Base-by-base conservation (phyloP, 116 monocot genomes). In the Thalassia testudinum region DNA sequence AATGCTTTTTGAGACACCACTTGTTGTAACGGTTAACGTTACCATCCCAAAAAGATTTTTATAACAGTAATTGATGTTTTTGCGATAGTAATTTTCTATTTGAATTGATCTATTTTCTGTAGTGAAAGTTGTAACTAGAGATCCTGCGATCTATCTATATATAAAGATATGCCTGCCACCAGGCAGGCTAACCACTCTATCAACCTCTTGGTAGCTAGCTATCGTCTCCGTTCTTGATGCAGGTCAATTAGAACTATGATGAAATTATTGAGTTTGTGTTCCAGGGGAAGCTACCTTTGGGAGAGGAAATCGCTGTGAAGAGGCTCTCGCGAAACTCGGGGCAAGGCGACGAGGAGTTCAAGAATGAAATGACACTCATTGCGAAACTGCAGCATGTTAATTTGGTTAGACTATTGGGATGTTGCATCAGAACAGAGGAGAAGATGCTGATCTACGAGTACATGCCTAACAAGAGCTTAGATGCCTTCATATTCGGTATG, bases 381-480 rank as follows among this genome's bases (percentile, higher is more conserved):
- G 70, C 81, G 8, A 83, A 72, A 52, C 67, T 84, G 11, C 90
- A 90, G 42, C 84, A 90, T 27, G 78, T 72, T 51, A 90, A 90
- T 55, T 70, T 90, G 10, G 85, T 90, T 7, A 71, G 65, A 47
- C 61, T 81, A 40, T 48, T 72, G 45, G 84, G 90, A 13, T 84
- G 70, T 42, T 90, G 90, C 63, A 60, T 81, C 51, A n/a, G 66
- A 27, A 73, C 67, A 58, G 80, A 90, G 21, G 90, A 90, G 59
- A 84, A 78, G 50, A 64, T 90, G 16, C 53, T 90, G 24, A 21
- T 90, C 52, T 84, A 84, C 52, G 85, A 90, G 51, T 81, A 65
- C 73, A 70, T 90, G 78, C 72, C 72, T 8, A 90, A 84, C 67
- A 78, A 75, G 59, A 90, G 90, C 63, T 57, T 90, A 57, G 90